phyloP scores from a whole-genome alignment of 1,284 basidiomycete species.

The Ceratobasidium sp. region DNA sequence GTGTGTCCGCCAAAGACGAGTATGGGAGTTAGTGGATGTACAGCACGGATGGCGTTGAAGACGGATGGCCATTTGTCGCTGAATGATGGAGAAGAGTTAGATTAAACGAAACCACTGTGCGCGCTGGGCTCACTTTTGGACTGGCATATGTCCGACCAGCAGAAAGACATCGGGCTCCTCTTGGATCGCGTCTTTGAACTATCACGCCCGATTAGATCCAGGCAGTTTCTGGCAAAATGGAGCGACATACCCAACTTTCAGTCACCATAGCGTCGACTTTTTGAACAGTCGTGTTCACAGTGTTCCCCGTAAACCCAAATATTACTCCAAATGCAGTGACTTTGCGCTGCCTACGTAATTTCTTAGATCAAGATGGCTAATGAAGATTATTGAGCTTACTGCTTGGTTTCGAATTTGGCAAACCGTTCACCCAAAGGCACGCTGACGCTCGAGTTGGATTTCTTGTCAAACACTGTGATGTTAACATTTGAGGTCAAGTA shows the following conservation, averaged over 20 bases:
- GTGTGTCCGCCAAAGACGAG: constrained; percentile 85
- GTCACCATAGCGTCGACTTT: constrained; percentile 79
- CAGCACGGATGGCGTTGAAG: constrained; percentile 78
- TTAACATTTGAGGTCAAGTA: constrained; percentile 89
- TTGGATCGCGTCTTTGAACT: constrained; percentile 83
- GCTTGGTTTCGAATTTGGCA: constrained; percentile 80
- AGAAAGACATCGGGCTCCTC: constrained; percentile 88
- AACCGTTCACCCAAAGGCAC: constrained; percentile 78
- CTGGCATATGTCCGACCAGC: constrained; percentile 69
- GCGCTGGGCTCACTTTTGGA: constrained; percentile 27
- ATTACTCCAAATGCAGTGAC: constrained; percentile 88
- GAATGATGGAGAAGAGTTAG: not conserved
- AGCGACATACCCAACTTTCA: constrained; percentile 63
- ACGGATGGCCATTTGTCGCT: constrained; percentile 67
- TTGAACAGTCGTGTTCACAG: constrained; percentile 79
- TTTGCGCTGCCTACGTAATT: constrained; percentile 67
- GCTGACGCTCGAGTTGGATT: constrained; percentile 63
- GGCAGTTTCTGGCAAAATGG: not conserved
- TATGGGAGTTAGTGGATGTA: constrained; percentile 82
- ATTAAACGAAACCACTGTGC: not conserved
- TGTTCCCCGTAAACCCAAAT: constrained; percentile 78
- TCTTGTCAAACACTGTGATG: constrained; percentile 75
- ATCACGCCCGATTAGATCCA: not conserved
- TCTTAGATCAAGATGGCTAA: too few species aligned
- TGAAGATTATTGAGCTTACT: constrained; percentile 62